These are phyloP conservation scores for Apophysomyces ossiformis DNA, from an alignment of 371 early-diverging fungal genomes.

Conservation along the genomic window DNA sequence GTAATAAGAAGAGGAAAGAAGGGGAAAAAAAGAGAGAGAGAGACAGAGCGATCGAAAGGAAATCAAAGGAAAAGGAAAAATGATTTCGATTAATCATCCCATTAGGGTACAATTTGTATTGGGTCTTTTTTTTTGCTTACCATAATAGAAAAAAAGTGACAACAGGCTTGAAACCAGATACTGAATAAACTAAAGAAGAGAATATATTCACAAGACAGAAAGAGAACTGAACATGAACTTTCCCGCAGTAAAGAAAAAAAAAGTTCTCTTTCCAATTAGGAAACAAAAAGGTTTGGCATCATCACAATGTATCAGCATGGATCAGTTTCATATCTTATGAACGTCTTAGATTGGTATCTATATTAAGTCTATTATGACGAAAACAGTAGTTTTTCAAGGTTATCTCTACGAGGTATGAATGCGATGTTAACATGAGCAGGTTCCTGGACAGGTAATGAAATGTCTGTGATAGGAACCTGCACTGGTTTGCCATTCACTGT, in stretches of 20 bases:
- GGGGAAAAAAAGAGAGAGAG: neutral
- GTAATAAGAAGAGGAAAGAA: neutral
- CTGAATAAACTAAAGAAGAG: neutral
- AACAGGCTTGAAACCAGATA: neutral
- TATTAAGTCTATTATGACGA: neutral
- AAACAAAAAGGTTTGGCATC: too few species aligned
- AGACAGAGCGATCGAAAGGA: too few species aligned
- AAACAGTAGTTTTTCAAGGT: neutral
- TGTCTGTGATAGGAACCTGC: conserved; percentile 1
- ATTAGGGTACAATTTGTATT: neutral
- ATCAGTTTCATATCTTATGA: neutral
- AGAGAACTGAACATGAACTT: neutral
- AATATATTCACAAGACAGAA: neutral
- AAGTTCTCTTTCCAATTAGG: neutral
- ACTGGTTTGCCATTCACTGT: neutral
- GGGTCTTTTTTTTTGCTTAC: neutral
- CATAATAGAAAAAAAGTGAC: neutral
- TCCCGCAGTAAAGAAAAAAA: neutral
- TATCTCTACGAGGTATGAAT: neutral
- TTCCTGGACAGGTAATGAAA: neutral
- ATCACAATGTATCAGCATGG: neutral
- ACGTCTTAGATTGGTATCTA: neutral
- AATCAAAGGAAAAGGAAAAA: too few species aligned
- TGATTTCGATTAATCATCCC: too few species aligned
- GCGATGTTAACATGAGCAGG: neutral